Evolutionary conservation across 2,329 filamentous ascomycete genomes (phyloP).

Genomic region (Xylariaceae sp.): DNA sequence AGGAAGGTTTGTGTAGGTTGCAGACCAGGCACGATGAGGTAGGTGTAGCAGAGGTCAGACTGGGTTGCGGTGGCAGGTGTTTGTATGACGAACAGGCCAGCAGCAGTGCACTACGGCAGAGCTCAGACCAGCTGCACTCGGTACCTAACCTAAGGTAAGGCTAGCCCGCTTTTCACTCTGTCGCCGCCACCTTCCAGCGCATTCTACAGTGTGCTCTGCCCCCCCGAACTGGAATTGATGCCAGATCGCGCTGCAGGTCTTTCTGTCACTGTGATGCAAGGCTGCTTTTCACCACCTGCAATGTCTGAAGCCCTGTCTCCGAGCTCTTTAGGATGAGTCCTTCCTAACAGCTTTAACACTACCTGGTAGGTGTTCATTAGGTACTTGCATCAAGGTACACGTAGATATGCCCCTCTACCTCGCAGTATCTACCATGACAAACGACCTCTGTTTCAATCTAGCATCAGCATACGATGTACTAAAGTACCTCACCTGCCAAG

Average conservation of each 20-base stretch:
- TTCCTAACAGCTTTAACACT: neutral
- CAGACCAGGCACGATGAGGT: neutral
- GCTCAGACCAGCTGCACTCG: constrained; percentile 18
- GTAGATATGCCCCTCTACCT: no score
- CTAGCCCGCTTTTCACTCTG: constrained; percentile 12
- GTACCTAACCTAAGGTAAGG: neutral
- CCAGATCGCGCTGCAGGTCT: constrained; percentile 12
- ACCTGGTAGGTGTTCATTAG: no score
- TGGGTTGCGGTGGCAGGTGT: constrained; percentile 18
- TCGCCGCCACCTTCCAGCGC: constrained; percentile 23
- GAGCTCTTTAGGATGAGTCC: neutral
- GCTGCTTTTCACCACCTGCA: neutral
- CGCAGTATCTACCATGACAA: no score
- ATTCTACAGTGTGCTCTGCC: constrained; percentile 15
- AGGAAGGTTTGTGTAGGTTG: constrained; percentile 15
- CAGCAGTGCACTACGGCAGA: neutral
- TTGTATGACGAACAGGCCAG: constrained; percentile 21
- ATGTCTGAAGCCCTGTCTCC: no score
- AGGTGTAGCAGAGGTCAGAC: constrained; percentile 4
- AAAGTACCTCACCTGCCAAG: no score
- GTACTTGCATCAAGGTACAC: no score
- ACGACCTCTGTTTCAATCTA: no score
- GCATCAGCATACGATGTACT: no score
- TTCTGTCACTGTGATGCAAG: neutral
- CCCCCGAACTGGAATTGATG: constrained; percentile 4